Evolutionary conservation across 2,329 filamentous ascomycete genomes (phyloP), one percentile per base, ranked within the genome.

Genomic region (Paecilomyces niveus): DNA sequence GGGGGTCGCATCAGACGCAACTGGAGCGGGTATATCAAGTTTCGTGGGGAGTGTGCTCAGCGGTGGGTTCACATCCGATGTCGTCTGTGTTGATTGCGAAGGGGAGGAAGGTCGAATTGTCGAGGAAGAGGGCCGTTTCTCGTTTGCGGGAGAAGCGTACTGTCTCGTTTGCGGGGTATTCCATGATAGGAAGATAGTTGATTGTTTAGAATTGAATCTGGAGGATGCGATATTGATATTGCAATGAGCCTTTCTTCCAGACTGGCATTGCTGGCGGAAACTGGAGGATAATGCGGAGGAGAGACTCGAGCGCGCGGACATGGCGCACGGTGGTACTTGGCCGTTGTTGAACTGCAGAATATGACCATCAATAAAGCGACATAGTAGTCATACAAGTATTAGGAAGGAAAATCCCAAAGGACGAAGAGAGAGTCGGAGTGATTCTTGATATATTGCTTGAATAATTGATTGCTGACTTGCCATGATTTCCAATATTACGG

Each of bases 11-110:
- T 74, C 67, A 21, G 79, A 68, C 1, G 58, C n/a, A 18, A 78
- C 71, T 56, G 84, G 81, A 4, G 73, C 70, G 6, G 90, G 90
- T 2, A 90, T 77, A 51, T 79, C 72, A 61, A 96, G 81, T 0
- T 83, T 80, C 0, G 90, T 85, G 0, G 92, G 89, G 22, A 88
- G 86, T 0, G 90, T 94, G 53, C 85, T 84, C 9, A 77, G 68
- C 0, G 91, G 89, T 0, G 89, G 88, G 76, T 96, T 95, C 65
- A 92, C 69, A 57, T 70, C 64, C n/a, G 50, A 21, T n/a, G 53
- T 9, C 7, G 56, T 29, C 26, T 29, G 26, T 29, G 5, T 29
- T 29, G 26, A 6, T 7, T 29, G 39, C 2, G 56, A 45, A 6
- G 56, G 8, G 5, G 39, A 18, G 39, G 39, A 18, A 18, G 39